Evolutionary conservation across 176 grass and related monocot species (phyloP).

Genomic region (Carex myosuroides): DNA sequence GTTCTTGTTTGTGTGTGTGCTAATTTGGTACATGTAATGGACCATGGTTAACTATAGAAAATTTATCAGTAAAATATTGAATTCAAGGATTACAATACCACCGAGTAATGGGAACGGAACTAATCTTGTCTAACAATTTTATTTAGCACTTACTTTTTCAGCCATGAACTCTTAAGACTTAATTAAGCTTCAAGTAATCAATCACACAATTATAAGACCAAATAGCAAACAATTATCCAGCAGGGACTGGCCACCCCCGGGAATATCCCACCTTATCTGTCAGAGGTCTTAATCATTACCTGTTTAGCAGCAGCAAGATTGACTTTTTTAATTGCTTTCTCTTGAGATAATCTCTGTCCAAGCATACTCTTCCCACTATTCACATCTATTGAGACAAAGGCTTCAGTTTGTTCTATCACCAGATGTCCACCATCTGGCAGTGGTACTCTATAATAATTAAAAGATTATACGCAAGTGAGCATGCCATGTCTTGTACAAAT

Average conservation of each 20-base stretch:
- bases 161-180: background rate
- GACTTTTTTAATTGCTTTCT: conserved; percentile 78
- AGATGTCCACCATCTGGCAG: conserved; percentile 76
- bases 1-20: background rate
- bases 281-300: background rate
- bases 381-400: conserved; percentile 89
- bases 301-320: conserved; percentile 96
- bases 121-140: background rate
- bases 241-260: background rate
- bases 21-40: background rate
- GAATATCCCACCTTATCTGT: background rate
- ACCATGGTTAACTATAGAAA: background rate
- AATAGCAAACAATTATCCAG: background rate
- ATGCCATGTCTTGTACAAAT: background rate
- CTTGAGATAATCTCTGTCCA: conserved; percentile 74
- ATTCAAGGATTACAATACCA: background rate
- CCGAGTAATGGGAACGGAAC: background rate
- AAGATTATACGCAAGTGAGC: conserved; percentile 13
- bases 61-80: background rate
- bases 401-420: conserved; percentile 97
- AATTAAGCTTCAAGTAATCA: background rate
- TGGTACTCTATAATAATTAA: conserved; percentile 49
- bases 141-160: background rate
- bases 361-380: conserved; percentile 87
- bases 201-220: conserved; percentile 6